phyloP scores from a whole-genome alignment of 148 eudicot species.

The Cornus florida region DNA sequence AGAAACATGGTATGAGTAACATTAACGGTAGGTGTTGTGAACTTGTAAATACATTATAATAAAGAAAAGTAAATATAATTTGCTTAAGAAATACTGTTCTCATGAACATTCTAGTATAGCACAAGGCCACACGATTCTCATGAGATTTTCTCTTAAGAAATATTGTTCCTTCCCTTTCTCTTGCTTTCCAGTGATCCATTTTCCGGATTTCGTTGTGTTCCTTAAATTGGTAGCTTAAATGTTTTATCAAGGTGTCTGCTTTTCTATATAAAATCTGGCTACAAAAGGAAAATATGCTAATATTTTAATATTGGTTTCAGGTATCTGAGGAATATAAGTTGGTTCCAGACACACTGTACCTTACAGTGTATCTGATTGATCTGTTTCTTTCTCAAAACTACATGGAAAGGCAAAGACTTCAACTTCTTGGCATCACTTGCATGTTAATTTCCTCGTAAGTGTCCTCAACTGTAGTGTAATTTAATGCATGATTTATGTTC shows the following conservation, averaged over 20 bases:
- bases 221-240: neutral
- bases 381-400: conserved; percentile 68
- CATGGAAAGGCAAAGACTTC: conserved; percentile 75
- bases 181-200: neutral
- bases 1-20: too few relatives aligned
- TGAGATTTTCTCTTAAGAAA: neutral
- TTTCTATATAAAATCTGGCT: neutral
- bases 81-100: too few relatives aligned
- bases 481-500: neutral
- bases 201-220: neutral
- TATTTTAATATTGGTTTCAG: conserved; percentile 27
- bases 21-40: too few relatives aligned
- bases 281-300: neutral
- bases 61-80: too few relatives aligned
- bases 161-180: neutral
- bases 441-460: conserved; percentile 96
- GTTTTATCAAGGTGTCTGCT: neutral
- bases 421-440: conserved; percentile 85
- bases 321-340: conserved; percentile 84
- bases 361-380: conserved; percentile 74
- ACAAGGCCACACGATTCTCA: neutral
- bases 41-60: too few relatives aligned
- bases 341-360: conserved; percentile 81
- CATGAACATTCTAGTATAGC: too few relatives aligned
- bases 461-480: neutral